Conservation (phyloP, 2,329 filamentous ascomycete species). For the Fusarium decemcellulare region DNA sequence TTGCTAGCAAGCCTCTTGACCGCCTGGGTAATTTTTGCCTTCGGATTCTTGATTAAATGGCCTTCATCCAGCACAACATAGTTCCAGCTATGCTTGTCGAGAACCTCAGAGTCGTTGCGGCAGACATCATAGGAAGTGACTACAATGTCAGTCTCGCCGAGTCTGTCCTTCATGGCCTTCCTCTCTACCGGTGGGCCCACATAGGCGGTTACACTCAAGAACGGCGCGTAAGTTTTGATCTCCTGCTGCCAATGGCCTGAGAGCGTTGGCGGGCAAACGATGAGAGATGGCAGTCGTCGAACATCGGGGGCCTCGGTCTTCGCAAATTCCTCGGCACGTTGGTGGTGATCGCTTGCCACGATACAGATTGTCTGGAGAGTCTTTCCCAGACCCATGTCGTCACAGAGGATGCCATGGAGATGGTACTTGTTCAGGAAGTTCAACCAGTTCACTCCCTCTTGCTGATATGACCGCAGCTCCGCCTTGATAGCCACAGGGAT, state of each 20-base stretch:
- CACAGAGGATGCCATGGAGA: conserved; percentile 96
- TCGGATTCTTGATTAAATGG: conserved; percentile 98
- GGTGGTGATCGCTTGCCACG: conserved; percentile 96
- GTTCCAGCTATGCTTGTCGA: conserved; percentile 92
- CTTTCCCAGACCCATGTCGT: conserved; percentile 99
- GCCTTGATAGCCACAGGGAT: conserved; percentile 98
- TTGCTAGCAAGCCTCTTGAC: conserved; percentile 93
- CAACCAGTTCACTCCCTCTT: conserved; percentile 99
- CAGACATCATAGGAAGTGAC: conserved; percentile 99
- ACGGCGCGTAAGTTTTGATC: conserved; percentile 94
- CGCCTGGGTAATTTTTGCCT: conserved; percentile 93
- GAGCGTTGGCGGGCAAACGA: conserved; percentile 95
- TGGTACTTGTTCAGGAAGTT: conserved; percentile 99
- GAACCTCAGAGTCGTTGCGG: conserved; percentile 91
- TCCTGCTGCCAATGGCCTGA: conserved; percentile 99
- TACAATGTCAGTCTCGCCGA: conserved; percentile 89
- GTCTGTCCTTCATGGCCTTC: conserved; percentile 75
- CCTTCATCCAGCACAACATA: conserved; percentile 98
- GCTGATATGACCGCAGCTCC: conserved; percentile 95
- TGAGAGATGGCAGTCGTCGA: conserved; percentile 87
- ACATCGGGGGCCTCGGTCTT: conserved; percentile 85
- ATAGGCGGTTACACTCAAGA: conserved; percentile 90
- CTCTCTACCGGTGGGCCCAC: conserved; percentile 91
- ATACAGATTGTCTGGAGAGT: conserved; percentile 98
- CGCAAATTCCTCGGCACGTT: conserved; percentile 90